Conservation (phyloP, 176 grass and related monocot genomes). For the Carex cristatella region DNA sequence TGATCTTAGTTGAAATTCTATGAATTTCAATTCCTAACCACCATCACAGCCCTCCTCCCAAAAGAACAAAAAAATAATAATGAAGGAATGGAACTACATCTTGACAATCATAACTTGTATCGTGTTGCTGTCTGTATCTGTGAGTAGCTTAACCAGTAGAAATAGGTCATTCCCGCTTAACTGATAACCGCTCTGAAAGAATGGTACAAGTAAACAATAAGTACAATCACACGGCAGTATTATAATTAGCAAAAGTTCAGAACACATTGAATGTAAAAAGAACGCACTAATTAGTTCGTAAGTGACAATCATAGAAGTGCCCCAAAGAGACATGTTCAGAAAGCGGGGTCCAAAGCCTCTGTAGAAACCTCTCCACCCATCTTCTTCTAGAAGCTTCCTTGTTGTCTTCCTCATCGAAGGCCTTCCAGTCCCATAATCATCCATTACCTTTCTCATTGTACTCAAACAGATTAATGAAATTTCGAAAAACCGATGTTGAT, state of each 20-base stretch:
- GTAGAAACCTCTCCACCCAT: constrained; percentile 90
- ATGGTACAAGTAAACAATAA: neutral
- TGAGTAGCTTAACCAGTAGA: neutral
- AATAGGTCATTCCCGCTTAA: constrained; percentile 37
- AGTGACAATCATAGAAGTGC: constrained; percentile 98
- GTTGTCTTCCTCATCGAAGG: constrained; percentile 72
- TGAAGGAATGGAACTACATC: neutral
- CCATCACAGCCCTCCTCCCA: neutral
- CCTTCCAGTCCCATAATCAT: constrained; percentile 67
- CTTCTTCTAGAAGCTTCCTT: constrained; percentile 60
- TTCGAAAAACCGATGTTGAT: neutral
- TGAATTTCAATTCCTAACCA: constrained; percentile 1
- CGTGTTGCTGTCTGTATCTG: neutral
- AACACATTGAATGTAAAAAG: neutral
- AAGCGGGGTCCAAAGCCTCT: constrained; percentile 87
- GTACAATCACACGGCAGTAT: neutral
- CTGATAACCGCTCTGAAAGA: constrained; percentile 66
- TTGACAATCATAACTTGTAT: neutral
- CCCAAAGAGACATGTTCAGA: constrained; percentile 98
- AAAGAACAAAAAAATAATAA: neutral
- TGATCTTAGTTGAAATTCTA: neutral
- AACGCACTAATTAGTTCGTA: constrained; percentile 92
- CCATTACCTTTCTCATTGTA: constrained; percentile 54
- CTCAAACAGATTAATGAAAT: neutral
- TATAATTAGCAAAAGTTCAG: neutral